Base-by-base conservation (phyloP, 1,139 yeast species). In the Debaryomyces psychrophilus region DNA sequence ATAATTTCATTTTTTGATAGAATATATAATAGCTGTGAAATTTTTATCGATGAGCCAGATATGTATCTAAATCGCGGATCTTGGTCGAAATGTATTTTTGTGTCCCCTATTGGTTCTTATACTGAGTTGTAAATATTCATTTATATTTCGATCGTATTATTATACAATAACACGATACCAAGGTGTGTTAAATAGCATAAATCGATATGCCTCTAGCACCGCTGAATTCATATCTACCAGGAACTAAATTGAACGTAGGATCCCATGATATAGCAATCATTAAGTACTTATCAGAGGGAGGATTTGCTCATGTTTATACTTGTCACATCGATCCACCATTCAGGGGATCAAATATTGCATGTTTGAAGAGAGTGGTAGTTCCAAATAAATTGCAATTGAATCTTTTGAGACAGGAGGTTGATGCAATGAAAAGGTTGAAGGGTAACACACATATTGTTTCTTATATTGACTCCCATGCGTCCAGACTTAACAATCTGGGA, bases 381-480 rank as follows among this genome's bases (percentile, higher is more conserved):
- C 90, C 90, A 15, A 85, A 82, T 60, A 87, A 87, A 58, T 75
- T 77, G 62, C 86, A 87, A 27, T 71, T 87, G 59, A 80, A 81
- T 52, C 79, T 82, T 42, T 70, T 87, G 51, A 68, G 95, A 45
- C 88, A 85, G 50, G 95, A 87, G 61, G 95, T 87, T 5, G 93
- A 85, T 55, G 89, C 90, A 9, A 87, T 87, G 95, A 73, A 90
- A 63, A 76, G 95, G 41, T 73, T 93, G 45, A 73, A 84, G 46
- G 95, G 95, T 2, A 82, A 87, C 54, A 79, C 81, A 22, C 85
- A 87, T 58, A 84, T 93, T 53, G 98, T 95, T 9, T 82, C 87
- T 22, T 95, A 93, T 62, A 88, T 87, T 51, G 99, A 95, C 67
- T 89, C 97, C 2, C 96, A 93, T 69, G 99, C 99, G 4, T 82